A percentile compares a stretch with the other conserved stretches of the same genome.
These are phyloP conservation scores for Triglochin maritima DNA, from an alignment of 106 monocot species.

Conservation along the genomic window DNA sequence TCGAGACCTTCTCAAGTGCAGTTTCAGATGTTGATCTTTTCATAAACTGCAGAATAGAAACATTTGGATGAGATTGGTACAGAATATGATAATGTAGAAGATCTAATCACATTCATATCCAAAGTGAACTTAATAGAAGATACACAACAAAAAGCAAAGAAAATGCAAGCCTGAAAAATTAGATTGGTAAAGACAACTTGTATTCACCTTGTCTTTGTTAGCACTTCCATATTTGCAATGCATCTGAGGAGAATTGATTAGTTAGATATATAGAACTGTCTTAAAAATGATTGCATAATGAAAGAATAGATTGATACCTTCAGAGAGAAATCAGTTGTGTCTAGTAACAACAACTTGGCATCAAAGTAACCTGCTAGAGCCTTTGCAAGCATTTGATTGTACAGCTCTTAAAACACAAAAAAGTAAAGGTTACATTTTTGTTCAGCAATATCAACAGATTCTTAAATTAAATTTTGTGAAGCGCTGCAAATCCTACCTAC, in stretches of 20 bases:
- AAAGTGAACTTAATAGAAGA: not conserved
- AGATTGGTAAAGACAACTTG: not conserved
- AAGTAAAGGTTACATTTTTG: slow-evolving; percentile 7
- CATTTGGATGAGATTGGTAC: not conserved
- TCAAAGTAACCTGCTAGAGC: slow-evolving; percentile 58
- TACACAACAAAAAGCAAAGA: not conserved
- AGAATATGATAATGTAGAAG: not conserved
- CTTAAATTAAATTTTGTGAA: not conserved
- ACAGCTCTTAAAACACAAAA: slow-evolving; percentile 43
- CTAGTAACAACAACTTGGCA: slow-evolving; percentile 58
- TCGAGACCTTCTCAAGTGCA: slow-evolving; percentile 57
- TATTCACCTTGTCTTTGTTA: slow-evolving; percentile 4
- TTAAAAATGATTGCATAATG: not conserved
- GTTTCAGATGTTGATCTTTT: slow-evolving; percentile 61
- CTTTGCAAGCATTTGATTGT: slow-evolving; percentile 80
- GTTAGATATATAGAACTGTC: not conserved
- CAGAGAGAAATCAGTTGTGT: slow-evolving; percentile 54
- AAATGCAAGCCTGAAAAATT: not conserved
- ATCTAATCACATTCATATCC: not conserved
- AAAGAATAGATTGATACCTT: slow-evolving; percentile 28
- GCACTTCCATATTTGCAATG: slow-evolving; percentile 21
- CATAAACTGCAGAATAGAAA: slow-evolving; percentile 28
- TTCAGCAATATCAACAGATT: not conserved
- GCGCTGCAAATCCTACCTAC: slow-evolving; percentile 35
- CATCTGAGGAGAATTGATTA: slow-evolving; percentile 28